phyloP scores from a whole-genome alignment of 495 filamentous ascomycete species.

The Collariella sp. region DNA sequence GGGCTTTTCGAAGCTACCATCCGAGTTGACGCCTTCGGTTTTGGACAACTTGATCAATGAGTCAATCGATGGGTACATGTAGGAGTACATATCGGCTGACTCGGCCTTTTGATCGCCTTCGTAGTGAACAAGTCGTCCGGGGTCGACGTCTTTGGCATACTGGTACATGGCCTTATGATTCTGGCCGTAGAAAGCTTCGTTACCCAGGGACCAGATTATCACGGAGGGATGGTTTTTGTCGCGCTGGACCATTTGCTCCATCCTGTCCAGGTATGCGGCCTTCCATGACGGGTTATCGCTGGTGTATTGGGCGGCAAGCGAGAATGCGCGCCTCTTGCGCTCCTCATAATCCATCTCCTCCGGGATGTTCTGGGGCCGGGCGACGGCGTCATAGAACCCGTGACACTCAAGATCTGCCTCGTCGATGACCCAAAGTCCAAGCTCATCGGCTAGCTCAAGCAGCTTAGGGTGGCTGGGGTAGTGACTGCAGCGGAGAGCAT shows the following conservation, averaged over 20 bases:
- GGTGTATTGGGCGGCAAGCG: slow-evolving; percentile 46
- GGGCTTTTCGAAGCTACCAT: slow-evolving; percentile 43
- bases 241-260: slow-evolving; percentile 51
- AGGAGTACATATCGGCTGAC: slow-evolving; percentile 55
- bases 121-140: slow-evolving; percentile 55
- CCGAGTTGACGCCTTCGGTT: slow-evolving; percentile 22
- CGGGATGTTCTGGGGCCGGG: slow-evolving; percentile 36
- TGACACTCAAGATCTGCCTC: slow-evolving; percentile 67
- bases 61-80: slow-evolving; percentile 55
- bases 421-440: slow-evolving; percentile 63
- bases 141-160: slow-evolving; percentile 48
- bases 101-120: slow-evolving; percentile 52
- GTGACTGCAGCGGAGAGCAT: slow-evolving; percentile 54
- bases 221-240: slow-evolving; percentile 59
- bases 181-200: slow-evolving; percentile 58
- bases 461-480: slow-evolving; percentile 51
- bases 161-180: slow-evolving; percentile 58
- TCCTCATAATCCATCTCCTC: slow-evolving; percentile 43
- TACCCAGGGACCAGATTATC: slow-evolving; percentile 64
- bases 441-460: slow-evolving; percentile 56
- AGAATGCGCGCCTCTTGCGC: slow-evolving; percentile 46
- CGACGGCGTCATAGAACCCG: slow-evolving; percentile 50
- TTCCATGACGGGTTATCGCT: slow-evolving; percentile 57
- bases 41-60: slow-evolving; percentile 40
- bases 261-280: slow-evolving; percentile 57